Conservation (phyloP, 2,329 filamentous ascomycete species). For the Fusarium chlamydosporum region DNA sequence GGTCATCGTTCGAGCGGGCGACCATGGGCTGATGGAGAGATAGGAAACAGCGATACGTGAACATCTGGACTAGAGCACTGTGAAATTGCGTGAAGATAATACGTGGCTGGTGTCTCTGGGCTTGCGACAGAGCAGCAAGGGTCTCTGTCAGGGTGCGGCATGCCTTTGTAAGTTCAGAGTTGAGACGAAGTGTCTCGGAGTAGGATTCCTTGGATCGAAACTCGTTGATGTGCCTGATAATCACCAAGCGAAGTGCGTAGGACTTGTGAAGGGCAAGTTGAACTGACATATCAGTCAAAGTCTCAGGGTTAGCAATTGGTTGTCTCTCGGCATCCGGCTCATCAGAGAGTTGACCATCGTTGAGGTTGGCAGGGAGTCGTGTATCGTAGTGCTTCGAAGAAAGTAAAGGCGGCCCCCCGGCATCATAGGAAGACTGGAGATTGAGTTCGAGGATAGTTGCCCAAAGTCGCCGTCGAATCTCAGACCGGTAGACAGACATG, state of each 20-base stretch:
- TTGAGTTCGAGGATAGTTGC: conserved; percentile 68
- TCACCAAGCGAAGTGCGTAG: conserved; percentile 59
- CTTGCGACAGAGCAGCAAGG: conserved; percentile 56
- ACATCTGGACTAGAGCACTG: conserved; percentile 59
- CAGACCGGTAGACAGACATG: conserved; percentile 63
- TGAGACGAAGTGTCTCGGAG: conserved; percentile 63
- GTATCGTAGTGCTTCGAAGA: conserved; percentile 65
- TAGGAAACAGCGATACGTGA: conserved; percentile 64
- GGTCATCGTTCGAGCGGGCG: conserved; percentile 60
- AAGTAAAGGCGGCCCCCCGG: conserved; percentile 65
- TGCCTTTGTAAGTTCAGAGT: conserved; percentile 60
- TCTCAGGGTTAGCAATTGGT: conserved; percentile 20
- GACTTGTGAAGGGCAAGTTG: conserved; percentile 63
- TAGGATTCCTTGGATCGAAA: conserved; percentile 61
- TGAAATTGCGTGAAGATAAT: conserved; percentile 58
- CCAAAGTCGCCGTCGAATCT: conserved; percentile 71
- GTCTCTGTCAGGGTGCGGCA: conserved; percentile 54
- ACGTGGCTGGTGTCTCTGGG: conserved; percentile 42
- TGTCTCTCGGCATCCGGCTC: conserved; percentile 49
- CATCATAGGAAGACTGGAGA: conserved; percentile 65
- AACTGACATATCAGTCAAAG: conserved; percentile 63
- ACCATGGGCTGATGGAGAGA: conserved; percentile 68
- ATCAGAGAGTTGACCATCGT: conserved; percentile 66
- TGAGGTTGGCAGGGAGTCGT: conserved; percentile 63
- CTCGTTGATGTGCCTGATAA: conserved; percentile 64